Evolutionary conservation across 305 asterid genomes (phyloP), one percentile per base, ranked within the genome.

Genomic region (Andrographis paniculata): DNA sequence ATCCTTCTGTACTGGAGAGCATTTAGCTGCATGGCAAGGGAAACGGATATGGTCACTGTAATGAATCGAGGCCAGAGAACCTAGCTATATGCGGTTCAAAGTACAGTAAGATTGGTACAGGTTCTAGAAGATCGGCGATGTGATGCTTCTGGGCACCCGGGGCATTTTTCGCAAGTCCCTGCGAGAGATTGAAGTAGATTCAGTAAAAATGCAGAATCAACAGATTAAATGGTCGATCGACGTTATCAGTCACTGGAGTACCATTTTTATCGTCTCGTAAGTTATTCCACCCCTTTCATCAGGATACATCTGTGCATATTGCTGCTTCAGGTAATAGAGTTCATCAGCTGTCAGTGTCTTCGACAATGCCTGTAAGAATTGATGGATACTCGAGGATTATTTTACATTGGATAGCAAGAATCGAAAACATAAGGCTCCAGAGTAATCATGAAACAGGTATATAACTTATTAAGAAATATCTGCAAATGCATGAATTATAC

Each of bases 1-100:
- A 84, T 72, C 63, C 61, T 83, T 61, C 94, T 69, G 38, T 75
- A 75, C 42, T 79, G 88, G 20, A 84, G 86, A 18, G 73, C 80
- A 42, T 68, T 80, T 56, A 84, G 68, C 94, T 84, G 76, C 45
- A 56, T 63, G 21, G 20, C 27, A 59, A 14, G 16, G 4, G 17
- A 30, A 42, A 56, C 18, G n/a, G 2, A n/a, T 37, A 14, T 53
- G 12, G 42, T 9, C 12, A 23, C 30, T 14, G 9, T 24, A 17
- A 20, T 52, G 47, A 33, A 38, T 40, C 24, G 30, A 23, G 8
- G 12, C 8, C 9, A 4, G 8, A 2, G 30, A 33, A 37, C n/a
- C 7, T 5, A 55, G 7, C 17, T 18, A 38, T 18, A 17, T 3
- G 10, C 2, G 13, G 12, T 14, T 1, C 37, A n/a, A 12, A 13